Evolutionary conservation across 331 rosid species (phyloP), one percentile per base, ranked within the genome.

Genomic region (Acacia concinna): DNA sequence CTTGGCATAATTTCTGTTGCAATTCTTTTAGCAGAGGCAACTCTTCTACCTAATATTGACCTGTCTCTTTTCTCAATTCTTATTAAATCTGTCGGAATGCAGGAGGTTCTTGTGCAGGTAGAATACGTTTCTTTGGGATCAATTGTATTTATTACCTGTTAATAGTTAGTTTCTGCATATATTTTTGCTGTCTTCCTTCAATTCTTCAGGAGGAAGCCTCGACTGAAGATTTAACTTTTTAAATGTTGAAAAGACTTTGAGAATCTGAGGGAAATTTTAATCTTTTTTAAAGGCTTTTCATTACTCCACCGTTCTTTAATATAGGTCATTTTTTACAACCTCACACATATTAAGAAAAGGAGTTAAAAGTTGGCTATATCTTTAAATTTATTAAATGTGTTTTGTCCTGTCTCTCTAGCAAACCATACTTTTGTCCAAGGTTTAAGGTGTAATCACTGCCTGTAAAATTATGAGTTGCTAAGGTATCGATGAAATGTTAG

Each of bases 11-110:
- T 95, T 80, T 95, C 98, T 34, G 97, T 81, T 84, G 98, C 97
- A 65, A 95, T 95, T 88, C 97, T 95, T 72, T 91, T 92, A 79
- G 97, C 97, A 17, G 98, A 95, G 95, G 98, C 98, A 54, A 95
- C 97, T 59, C 88, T 92, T 54, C 89, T 95, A 52, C 91, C 98
- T 35, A 91, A 86, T 65, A 83, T 92, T 60, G 89, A 95, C 90
- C 86, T 95, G 60, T 95, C 98, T 1, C 97, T 95, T 70, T 95
- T 95, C 79, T 95, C 98, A 74, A 87, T 95, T 83, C 97, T 95
- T 68, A 88, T 95, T 80, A 92, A 90, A 77, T 87, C 90, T 38
- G 98, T 95, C 62, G 84, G 83, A 81, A 81, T 82, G 74, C 92
- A 92, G 87, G 98, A 95, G 85, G 87, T 89, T 77, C 92, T 91